These are phyloP conservation scores for Mrakia hoshinonis DNA, from an alignment of 768 basidiomycete species.

Conservation along the genomic window DNA sequence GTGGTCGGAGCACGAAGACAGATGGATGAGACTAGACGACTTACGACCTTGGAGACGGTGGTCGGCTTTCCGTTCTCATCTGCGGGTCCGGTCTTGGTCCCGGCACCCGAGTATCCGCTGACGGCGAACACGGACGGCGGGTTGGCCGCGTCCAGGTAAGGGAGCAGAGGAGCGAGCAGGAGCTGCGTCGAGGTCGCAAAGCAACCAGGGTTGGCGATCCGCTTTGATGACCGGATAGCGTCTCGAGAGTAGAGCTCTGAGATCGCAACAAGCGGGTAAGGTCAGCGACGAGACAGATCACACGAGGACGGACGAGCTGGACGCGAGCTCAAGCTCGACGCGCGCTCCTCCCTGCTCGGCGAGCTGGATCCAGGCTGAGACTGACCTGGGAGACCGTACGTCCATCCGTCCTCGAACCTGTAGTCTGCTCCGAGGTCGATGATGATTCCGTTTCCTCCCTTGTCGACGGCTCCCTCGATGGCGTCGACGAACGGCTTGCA, in stretches of 20 bases:
- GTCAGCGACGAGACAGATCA: background rate
- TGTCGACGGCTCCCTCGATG: constrained; percentile 63
- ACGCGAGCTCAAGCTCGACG: background rate
- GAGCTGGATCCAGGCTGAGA: constrained; percentile 30
- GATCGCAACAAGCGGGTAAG: background rate
- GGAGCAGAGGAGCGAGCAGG: constrained; percentile 77
- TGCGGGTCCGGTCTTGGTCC: constrained; percentile 62
- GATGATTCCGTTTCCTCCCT: constrained; percentile 60
- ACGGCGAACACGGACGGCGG: constrained; percentile 82
- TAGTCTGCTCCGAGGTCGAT: constrained; percentile 93
- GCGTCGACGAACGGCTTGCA: constrained; percentile 96
- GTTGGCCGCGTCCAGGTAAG: constrained; percentile 52
- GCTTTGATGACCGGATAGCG: constrained; percentile 58
- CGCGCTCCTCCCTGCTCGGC: background rate
- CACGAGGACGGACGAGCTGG: background rate
- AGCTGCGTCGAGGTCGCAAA: constrained; percentile 90
- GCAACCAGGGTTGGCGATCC: constrained; percentile 96
- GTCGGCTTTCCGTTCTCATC: constrained; percentile 61
- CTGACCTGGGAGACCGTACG: constrained; percentile 98
- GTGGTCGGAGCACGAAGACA: constrained; percentile 4
- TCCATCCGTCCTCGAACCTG: constrained; percentile 89
- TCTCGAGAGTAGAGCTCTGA: constrained; percentile 79
- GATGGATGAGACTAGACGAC: constrained; percentile 25
- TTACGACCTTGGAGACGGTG: constrained; percentile 67
- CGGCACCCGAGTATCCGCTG: constrained; percentile 92